Evolutionary conservation across 371 early-diverging fungal genomes (phyloP).

Genomic region (Apophysomyces trapeziformis): DNA sequence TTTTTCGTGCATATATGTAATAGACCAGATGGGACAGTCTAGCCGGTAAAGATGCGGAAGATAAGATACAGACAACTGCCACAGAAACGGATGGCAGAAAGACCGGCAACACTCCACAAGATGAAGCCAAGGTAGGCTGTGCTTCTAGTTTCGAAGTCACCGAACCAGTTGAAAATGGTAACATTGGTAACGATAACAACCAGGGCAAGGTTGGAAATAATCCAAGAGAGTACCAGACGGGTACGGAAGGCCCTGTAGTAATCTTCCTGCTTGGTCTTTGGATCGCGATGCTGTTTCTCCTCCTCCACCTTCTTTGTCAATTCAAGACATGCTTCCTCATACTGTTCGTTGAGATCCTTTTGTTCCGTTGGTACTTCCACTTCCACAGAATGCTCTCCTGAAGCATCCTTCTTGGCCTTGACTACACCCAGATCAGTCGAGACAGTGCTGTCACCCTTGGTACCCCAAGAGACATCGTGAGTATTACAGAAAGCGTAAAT

Average conservation of each 20-base stretch:
- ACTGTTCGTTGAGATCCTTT: slow-evolving; percentile 78
- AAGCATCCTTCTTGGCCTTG: slow-evolving; percentile 57
- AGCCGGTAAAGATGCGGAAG: slow-evolving; percentile 53
- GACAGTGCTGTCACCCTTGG: slow-evolving; percentile 82
- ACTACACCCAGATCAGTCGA: slow-evolving; percentile 68
- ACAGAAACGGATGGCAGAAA: slow-evolving; percentile 81
- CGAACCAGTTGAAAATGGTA: slow-evolving; percentile 36
- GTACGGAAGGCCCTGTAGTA: slow-evolving; percentile 89
- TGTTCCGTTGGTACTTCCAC: slow-evolving; percentile 77
- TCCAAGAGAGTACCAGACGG: slow-evolving; percentile 74
- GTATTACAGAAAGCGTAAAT: slow-evolving; percentile 76
- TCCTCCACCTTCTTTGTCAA: slow-evolving; percentile 52
- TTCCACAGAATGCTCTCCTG: slow-evolving; percentile 52
- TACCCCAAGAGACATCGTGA: slow-evolving; percentile 89
- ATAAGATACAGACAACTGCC: slow-evolving; percentile 80
- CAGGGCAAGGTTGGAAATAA: slow-evolving; percentile 80
- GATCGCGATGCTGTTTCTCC: slow-evolving; percentile 66
- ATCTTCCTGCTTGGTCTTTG: slow-evolving; percentile 82
- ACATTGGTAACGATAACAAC: slow-evolving; percentile 59
- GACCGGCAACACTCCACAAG: slow-evolving; percentile 86
- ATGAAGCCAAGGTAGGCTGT: slow-evolving; percentile 84
- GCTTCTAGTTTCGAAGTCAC: slow-evolving; percentile 40
- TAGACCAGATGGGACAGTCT: slow-evolving; percentile 3
- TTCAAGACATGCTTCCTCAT: slow-evolving; percentile 71
- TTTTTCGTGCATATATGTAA: neutral